These are phyloP conservation scores for Kazachstania psychrophila DNA, from an alignment of 805 yeast species.

Conservation along the genomic window DNA sequence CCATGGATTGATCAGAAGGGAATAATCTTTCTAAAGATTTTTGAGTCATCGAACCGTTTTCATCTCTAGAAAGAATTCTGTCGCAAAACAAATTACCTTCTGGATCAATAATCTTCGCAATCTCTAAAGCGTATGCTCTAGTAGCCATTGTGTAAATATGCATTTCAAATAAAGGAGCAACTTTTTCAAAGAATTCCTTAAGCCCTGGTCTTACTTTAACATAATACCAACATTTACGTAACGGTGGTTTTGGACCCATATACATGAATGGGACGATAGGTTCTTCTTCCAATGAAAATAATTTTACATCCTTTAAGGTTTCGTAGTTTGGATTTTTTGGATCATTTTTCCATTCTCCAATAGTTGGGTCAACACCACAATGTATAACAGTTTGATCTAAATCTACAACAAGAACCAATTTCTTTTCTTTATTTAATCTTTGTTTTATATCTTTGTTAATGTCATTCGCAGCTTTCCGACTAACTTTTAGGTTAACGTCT, in stretches of 20 bases:
- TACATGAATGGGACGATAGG: constrained; percentile 47
- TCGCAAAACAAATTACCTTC: constrained; percentile 80
- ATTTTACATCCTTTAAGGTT: constrained; percentile 70
- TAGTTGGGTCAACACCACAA: constrained; percentile 96
- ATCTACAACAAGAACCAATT: constrained; percentile 87
- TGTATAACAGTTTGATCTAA: constrained; percentile 96
- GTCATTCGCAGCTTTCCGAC: constrained; percentile 76
- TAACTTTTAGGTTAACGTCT: constrained; percentile 71
- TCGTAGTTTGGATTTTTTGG: constrained; percentile 76
- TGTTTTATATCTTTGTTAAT: constrained; percentile 62
- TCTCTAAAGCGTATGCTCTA: constrained; percentile 79
- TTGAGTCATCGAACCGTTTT: constrained; percentile 84
- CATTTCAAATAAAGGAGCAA: constrained; percentile 66
- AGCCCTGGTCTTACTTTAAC: constrained; percentile 90
- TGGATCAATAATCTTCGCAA: constrained; percentile 89
- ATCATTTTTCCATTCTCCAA: constrained; percentile 91
- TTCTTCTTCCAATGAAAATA: constrained; percentile 74
- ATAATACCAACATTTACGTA: constrained; percentile 73
- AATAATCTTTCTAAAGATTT: constrained; percentile 81
- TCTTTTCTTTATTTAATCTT: constrained; percentile 50
- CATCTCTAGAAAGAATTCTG: constrained; percentile 85
- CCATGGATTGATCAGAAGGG: constrained; percentile 96
- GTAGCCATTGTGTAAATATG: constrained; percentile 99
- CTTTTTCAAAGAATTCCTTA: constrained; percentile 54
- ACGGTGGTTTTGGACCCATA: constrained; percentile 50